phyloP scores from a whole-genome alignment of 2,329 filamentous ascomycete species.

The Stagonosporopsis rhizophila region DNA sequence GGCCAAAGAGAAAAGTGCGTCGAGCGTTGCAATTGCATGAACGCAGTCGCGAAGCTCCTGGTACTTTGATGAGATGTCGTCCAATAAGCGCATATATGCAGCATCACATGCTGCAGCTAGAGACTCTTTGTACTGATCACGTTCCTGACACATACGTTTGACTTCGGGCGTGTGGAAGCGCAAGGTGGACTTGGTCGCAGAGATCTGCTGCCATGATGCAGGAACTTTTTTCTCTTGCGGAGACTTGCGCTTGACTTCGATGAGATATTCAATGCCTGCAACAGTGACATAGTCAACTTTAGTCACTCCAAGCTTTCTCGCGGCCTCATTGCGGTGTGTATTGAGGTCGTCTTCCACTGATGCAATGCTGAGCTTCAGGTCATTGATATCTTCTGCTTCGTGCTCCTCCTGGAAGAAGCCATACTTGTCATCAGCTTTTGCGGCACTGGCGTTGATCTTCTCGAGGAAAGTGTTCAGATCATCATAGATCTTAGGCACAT shows the following conservation, averaged over 20 bases:
- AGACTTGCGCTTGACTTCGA: conserved; percentile 81
- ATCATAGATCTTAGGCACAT: conserved; percentile 77
- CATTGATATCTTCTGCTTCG: conserved; percentile 87
- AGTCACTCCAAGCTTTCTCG: conserved; percentile 73
- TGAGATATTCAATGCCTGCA: conserved; percentile 90
- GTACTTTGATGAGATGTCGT: conserved; percentile 81
- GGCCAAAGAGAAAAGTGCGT: conserved; percentile 87
- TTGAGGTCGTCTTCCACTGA: conserved; percentile 89
- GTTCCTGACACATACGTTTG: conserved; percentile 79
- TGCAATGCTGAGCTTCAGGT: conserved; percentile 93
- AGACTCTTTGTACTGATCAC: conserved; percentile 93
- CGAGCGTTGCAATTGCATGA: conserved; percentile 82
- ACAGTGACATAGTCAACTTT: conserved; percentile 82
- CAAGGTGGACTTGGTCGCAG: conserved; percentile 88
- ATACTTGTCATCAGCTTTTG: conserved; percentile 89
- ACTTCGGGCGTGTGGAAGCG: conserved; percentile 96
- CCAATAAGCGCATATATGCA: conserved; percentile 76
- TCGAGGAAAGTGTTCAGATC: conserved; percentile 79
- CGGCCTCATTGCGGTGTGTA: conserved; percentile 74
- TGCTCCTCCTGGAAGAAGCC: conserved; percentile 86
- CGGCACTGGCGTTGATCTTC: conserved; percentile 83
- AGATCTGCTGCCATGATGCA: conserved; percentile 93
- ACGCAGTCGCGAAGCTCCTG: conserved; percentile 89
- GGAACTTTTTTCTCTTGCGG: conserved; percentile 81
- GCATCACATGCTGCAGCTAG: conserved; percentile 89